Base-by-base conservation (phyloP, 768 basidiomycete genomes). In the Tulasnella calospora region DNA sequence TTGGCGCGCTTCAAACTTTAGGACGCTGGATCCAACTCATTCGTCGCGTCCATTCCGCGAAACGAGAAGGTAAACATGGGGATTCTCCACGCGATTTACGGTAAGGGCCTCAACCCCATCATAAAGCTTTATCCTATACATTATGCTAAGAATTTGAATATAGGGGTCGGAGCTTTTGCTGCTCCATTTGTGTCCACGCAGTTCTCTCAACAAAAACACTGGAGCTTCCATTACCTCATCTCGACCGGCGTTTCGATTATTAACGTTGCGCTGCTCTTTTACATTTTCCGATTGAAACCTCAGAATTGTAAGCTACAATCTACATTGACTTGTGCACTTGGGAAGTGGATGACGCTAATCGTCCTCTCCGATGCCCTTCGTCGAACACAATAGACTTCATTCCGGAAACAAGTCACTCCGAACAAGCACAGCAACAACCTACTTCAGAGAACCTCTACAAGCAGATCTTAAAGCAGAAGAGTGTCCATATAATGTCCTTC, bases 141-240 rank as follows among this genome's bases (percentile, higher is more conserved):
- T 40, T 40, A 40, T 40, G 10, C 3, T 40, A 40, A 40, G 38
- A 40, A 3, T 10, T 40, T 40, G 10, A 40, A 40, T 40, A 4
- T 40, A 40, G 44, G 44, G 35, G 72, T 83, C 23, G 86, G 86
- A 15, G 86, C 85, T 0, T 82, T 85, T 44, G 79, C 82, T 51
- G 82, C 94, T 0, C 95, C 95, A 3, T 87, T 96, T 23, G 89
- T 92, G 0, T 88, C 94, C 0, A 96, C 95, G 0, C 92, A 94
- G 78, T 96, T 96, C 80, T 86, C 92, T 0, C 89, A 89, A 77
- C 81, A 89, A 33, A 83, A 80, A 0, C 87, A 85, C 44, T 95
- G 94, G 94, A 92, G 90, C 0, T 91, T 92, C 83, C 92, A 95
- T 82, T 96, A 90, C 81, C 86, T 95, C 12, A 85, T 85, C 0